Evolutionary conservation across 495 filamentous ascomycete genomes (phyloP), one percentile per base, ranked within the genome.

Genomic region (Penicillium antarcticum): DNA sequence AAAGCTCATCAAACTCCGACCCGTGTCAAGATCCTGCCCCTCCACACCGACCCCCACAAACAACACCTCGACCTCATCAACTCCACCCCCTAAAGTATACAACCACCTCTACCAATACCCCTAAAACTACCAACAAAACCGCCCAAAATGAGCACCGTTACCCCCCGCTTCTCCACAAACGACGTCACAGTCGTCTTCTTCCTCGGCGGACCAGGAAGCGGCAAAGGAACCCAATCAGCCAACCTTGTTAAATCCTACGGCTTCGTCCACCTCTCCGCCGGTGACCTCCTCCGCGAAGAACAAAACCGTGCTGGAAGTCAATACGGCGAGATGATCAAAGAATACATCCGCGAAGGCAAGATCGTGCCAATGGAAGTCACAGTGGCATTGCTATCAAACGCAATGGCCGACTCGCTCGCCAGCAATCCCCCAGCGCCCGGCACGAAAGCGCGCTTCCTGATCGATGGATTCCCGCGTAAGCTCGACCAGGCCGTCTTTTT

Each of bases 361-460:
- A 98, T 98, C 69, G 94, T 98, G 55, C 94, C 94, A 9, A 96
- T 96, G 92, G 92, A 97, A 64, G 91, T 98, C 17, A 98, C 94
- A n/a, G 86, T 98, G 33, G 84, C 87, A 23, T 68, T 98, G 13
- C 80, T 98, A 3, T 94, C 96, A 69, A 91, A 95, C 65, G 88
- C 91, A 7, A 97, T 98, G 88, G 81, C 76, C 47, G 82, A 81
- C 4, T 71, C 73, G 0, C 78, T 91, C 9, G 49, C 67, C 23
- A 29, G 44, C 9, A 23, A 23, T n/a, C 61, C 51, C 14, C 57
- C 45, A 0, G 66, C 42, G 1, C 55, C 56, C 0, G 66, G 58
- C 17, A 60, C 40, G 33, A 71, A 72, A 51, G 62, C 70, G 0
- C 80, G 83, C 38, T 97, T 97, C 77, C 74, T 97, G 57, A 89